Evolutionary conservation across 2,329 filamentous ascomycete species (phyloP).

Genomic region (Tolypocladium guangdongense): DNA sequence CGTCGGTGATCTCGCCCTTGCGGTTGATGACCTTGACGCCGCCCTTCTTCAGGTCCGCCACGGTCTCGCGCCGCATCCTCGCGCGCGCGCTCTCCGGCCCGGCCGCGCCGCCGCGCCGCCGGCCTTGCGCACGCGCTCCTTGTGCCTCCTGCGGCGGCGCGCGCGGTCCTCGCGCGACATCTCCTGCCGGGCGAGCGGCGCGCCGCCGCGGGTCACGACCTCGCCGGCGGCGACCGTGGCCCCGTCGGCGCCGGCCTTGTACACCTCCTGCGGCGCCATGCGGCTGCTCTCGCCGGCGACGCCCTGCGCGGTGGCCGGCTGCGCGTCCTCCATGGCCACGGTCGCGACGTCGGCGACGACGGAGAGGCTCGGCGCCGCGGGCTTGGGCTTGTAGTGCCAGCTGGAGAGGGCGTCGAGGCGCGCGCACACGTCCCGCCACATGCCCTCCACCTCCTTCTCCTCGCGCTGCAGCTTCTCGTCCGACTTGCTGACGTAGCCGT

Average conservation of each 20-base stretch:
- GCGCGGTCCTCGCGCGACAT: conserved; percentile 80
- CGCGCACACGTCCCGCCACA: conserved; percentile 73
- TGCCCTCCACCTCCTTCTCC: conserved; percentile 67
- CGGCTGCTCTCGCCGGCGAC: conserved; percentile 58
- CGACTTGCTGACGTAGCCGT: conserved; percentile 66
- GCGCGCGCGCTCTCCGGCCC: conserved; percentile 42
- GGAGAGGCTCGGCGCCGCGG: conserved; percentile 67
- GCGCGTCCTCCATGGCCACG: conserved; percentile 88
- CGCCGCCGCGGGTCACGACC: conserved; percentile 64
- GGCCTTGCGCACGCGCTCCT: conserved; percentile 71
- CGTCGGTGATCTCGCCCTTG: conserved; percentile 74
- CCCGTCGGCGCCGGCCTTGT: conserved; percentile 66
- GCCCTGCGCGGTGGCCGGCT: conserved; percentile 71
- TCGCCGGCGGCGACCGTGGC: conserved; percentile 56
- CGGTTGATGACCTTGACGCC: conserved; percentile 87
- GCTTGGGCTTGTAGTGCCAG: conserved; percentile 92
- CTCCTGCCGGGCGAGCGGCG: conserved; percentile 72
- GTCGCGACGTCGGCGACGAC: conserved; percentile 87
- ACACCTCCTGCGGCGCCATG: conserved; percentile 90
- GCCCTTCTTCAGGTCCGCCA: conserved; percentile 66
- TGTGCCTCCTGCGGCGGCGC: conserved; percentile 65
- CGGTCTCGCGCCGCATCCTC: conserved; percentile 33
- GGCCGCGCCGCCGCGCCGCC: conserved; percentile 27
- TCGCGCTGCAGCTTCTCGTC: conserved; percentile 76
- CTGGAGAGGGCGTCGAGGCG: conserved; percentile 84